Evolutionary conservation across 257 asterid genomes (phyloP), one percentile per base, ranked within the genome.

Genomic region (Mentha longifolia): DNA sequence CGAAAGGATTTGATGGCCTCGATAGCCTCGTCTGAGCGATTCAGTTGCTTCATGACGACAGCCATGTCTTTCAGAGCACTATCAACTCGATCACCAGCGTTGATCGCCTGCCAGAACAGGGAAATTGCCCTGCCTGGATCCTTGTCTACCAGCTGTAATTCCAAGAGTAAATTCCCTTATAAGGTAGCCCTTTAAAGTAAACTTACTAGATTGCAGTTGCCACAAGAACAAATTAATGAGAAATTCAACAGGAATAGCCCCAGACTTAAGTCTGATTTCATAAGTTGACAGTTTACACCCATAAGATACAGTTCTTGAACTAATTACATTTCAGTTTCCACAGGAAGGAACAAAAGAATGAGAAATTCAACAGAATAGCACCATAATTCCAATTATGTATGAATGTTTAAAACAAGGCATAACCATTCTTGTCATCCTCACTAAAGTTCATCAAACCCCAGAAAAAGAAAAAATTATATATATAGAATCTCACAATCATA

Each of bases 31-130:
- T 95, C 94, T 0, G 98, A 71, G 0, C 99, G 85, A 63, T 87
- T 74, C 81, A 95, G 74, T 51, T 92, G 99, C 66, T 89, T 89
- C 99, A 92, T 89, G 39, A 89, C 96, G 28, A 89, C 82, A 14
- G 99, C 99, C 99, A 92, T 95, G 84, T 95, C 99, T 76, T 95
- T 95, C 12, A 95, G 79, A 58, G 99, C 94, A 81, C 99, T 95
- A 19, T 92, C 97, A 5, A 88, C 94, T 50, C 98, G 84, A 78
- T 95, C 99, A 16, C 98, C 96, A 9, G 96, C 80, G 74, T 95
- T 95, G 55, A 95, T 95, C 14, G 99, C 92, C 0, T 97, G 85
- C 99, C 99, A 95, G 78, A 95, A 95, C 61, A 95, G 84, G 69
- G 97, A 88, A 49, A 95, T 62, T 1, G 99, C 97, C 85, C 71